Evolutionary conservation across 257 asterid species (phyloP), one percentile per base, ranked within the genome.

Genomic region (Solanum chiquidenum): DNA sequence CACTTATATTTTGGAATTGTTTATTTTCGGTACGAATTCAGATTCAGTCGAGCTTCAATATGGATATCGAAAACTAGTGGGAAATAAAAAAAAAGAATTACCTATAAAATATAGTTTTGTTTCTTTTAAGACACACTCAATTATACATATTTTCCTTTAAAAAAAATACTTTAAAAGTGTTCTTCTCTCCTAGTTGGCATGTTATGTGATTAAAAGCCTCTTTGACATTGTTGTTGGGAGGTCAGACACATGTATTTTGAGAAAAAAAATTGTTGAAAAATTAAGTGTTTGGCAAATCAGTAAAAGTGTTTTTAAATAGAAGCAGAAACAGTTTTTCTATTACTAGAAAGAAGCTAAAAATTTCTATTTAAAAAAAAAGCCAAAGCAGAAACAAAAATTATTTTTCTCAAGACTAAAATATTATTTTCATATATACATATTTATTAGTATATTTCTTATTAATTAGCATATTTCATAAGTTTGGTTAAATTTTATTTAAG

Each of bases 61-160:
- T 18, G 0, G 2, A 6, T 52, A 52, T 1, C 4, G 1, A 0
- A 55, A 18, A 16, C 3, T 0, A 49, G 4, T 5, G 6, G 0
- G 0, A 52, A 18, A 18, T 5, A 0, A 2, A 0, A 52, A 52
- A 52, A 16, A 52, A 5, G 3, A 14, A 49, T 3, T 20, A 0
- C 23, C 31, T 62, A 0, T 9, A 64, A 64, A 64, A n/a, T 5
- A n/a, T 25, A 64, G 6, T 25, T 64, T 25, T 66, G 31, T 25
- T 66, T 66, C 33, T 62, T 25, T 66, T 1, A 5, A 29, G 34
- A 66, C 5, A 12, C 6, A 12, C 11, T 25, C 25, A 58, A 55
- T 0, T 60, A n/a, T n/a, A 10, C 7, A n/a, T n/a, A 64, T 64
- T 64, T 64, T 64, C 2, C 18, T 64, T 27, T 7, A 0, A 12